A percentile compares a stretch with the other conserved stretches of the same genome.
phyloP scores from a whole-genome alignment of 352 stramenopile genomes.

The Pythium periplocum region DNA sequence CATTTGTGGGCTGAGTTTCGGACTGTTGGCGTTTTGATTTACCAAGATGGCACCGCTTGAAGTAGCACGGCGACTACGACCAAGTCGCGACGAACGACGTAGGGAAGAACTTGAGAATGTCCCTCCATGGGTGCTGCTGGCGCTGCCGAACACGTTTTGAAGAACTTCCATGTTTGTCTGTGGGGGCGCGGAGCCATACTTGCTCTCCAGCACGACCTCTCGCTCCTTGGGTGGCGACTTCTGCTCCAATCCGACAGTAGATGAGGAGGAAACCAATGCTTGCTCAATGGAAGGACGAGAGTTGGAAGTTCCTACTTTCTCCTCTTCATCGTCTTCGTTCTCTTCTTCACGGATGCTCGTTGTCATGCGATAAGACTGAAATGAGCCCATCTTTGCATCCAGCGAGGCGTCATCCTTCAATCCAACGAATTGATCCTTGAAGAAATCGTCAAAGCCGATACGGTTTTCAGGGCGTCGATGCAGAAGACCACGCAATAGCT shows the following conservation, averaged over 20 bases:
- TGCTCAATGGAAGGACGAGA: no score
- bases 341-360: constrained; percentile 63
- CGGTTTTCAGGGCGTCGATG: constrained; percentile 82
- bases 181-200: no score
- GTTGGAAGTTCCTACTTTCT: constrained; percentile 4
- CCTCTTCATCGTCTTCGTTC: constrained; percentile 29
- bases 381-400: constrained; percentile 2
- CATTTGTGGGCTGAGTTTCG: constrained; percentile 62
- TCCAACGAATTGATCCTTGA: constrained; percentile 63
- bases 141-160: constrained; percentile 58
- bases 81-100: constrained; percentile 48
- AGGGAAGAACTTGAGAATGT: constrained; percentile 27
- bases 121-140: constrained; percentile 21
- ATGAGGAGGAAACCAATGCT: no score
- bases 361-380: constrained; percentile 15
- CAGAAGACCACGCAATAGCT: constrained; percentile 71
- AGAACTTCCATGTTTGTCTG: constrained; percentile 58
- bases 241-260: no score
- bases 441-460: constrained; percentile 91
- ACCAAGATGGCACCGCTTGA: constrained; percentile 37
- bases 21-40: constrained; percentile 32
- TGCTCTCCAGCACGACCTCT: no score
- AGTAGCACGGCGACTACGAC: constrained; percentile 42
- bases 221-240: no score
- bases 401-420: constrained; percentile 7